phyloP scores from a whole-genome alignment of 2,329 filamentous ascomycete genomes.

The Arthroderma uncinatum region DNA sequence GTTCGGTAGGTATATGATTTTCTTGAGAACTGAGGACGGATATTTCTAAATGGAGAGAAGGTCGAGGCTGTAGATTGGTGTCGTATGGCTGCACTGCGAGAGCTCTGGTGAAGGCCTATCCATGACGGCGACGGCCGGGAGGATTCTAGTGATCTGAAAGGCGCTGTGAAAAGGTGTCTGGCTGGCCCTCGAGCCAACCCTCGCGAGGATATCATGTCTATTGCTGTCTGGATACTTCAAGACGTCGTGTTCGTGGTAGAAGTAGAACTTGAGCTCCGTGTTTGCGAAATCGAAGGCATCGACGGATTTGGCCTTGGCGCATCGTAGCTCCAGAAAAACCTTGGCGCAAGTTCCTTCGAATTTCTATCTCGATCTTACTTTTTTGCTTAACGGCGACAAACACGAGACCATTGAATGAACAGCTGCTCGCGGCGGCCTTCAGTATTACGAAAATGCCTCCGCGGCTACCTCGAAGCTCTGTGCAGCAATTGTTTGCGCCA shows the following conservation, averaged over 20 bases:
- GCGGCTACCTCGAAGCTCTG: constrained; percentile 25
- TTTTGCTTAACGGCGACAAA: background rate
- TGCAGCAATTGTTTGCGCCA: constrained; percentile 21
- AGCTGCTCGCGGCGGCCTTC: background rate
- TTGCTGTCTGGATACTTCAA: background rate
- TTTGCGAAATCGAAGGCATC: background rate
- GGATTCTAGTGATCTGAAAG: background rate
- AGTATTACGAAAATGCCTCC: constrained; percentile 24
- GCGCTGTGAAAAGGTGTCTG: background rate
- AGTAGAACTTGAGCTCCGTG: too few species aligned
- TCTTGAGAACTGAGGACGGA: background rate
- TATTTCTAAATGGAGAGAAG: constrained; percentile 4
- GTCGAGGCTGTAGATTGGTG: background rate
- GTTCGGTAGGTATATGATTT: constrained; percentile 4
- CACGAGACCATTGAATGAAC: background rate
- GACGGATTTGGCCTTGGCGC: background rate
- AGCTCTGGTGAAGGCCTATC: background rate
- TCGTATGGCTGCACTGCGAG: constrained; percentile 9
- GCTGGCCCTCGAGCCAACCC: background rate
- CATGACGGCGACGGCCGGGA: constrained; percentile 11
- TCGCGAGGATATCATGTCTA: constrained; percentile 1
- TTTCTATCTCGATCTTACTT: background rate
- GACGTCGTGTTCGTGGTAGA: too few species aligned
- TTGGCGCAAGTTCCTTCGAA: background rate
- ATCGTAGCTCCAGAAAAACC: background rate